Evolutionary conservation across 192 early-diverging fungal species (phyloP), one percentile per base, ranked within the genome.

Genomic region (Lobosporangium transversale): DNA sequence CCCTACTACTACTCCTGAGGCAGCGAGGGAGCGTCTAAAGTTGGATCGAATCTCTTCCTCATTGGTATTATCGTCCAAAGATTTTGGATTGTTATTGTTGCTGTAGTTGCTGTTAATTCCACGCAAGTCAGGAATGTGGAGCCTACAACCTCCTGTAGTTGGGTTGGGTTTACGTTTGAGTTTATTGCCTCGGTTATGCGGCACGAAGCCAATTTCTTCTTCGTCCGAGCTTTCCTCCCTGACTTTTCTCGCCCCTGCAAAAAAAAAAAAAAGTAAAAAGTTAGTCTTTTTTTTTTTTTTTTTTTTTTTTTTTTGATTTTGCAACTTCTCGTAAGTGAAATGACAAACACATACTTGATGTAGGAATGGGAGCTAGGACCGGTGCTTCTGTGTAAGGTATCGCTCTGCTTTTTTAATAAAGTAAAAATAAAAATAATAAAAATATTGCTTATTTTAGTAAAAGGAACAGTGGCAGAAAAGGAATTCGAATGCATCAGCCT

Each of bases 161-260:
- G 54, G 53, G 42, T 78, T 71, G 0, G 84, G 74, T 48, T 79
- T 79, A 66, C 82, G 64, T 60, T 91, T 91, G 60, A 91, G 83
- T 80, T 91, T 91, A 78, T 91, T 84, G 40, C 90, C 90, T 9
- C 90, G 73, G 66, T 91, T 91, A 58, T 88, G 87, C 30, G 90
- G 88, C 30, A 82, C 79, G 1, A 86, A 57, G 36, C 87, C 87
- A 47, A 85, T 62, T 47, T 82, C 81, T 52, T 79, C 65, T 29
- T 81, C 68, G 21, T 66, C 69, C 17, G 53, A 58, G 20, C 32
- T 60, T 4, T 32, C 67, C 1, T 81, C 80, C 37, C 66, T 55
- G 7, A 66, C 26, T 44, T 76, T 76, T 31, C 65, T 54, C 17
- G 59, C 65, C 2, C 47, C 73, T 76, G 66, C 11, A 15, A 45